Evolutionary conservation across 148 eudicot species (phyloP).

Genomic region (Cornus kousa): DNA sequence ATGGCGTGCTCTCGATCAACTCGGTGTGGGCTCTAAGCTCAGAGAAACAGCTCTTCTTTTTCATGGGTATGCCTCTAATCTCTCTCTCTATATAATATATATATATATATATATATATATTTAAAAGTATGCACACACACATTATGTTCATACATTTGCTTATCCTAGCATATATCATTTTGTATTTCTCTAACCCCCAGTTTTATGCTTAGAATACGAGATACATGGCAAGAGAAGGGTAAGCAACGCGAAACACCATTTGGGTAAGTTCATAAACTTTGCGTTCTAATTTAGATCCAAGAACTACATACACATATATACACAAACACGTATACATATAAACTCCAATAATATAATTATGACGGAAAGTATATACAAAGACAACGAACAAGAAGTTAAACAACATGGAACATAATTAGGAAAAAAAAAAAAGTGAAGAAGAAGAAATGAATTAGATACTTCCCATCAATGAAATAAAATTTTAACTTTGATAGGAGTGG

Average conservation of each 20-base stretch:
- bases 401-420: too few relatives aligned
- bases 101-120: too few relatives aligned
- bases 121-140: too few relatives aligned
- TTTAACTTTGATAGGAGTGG: slow-evolving; percentile 9
- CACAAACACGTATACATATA: too few relatives aligned
- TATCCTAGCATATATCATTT: too few relatives aligned
- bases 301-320: neutral
- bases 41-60: slow-evolving; percentile 25
- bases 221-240: slow-evolving; percentile 11
- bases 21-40: slow-evolving; percentile 44
- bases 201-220: slow-evolving; percentile 3
- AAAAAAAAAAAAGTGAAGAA: too few relatives aligned
- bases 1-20: slow-evolving; percentile 57
- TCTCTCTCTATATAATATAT: too few relatives aligned
- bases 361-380: too few relatives aligned
- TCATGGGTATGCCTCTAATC: slow-evolving; percentile 17
- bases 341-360: too few relatives aligned
- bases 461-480: neutral
- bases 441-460: neutral
- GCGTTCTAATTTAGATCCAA: neutral
- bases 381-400: too few relatives aligned
- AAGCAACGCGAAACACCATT: slow-evolving; percentile 6
- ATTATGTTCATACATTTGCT: too few relatives aligned
- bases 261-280: slow-evolving; percentile 4
- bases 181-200: neutral